Conservation (phyloP, 345 rosid species). For the Triadica sebifera region DNA sequence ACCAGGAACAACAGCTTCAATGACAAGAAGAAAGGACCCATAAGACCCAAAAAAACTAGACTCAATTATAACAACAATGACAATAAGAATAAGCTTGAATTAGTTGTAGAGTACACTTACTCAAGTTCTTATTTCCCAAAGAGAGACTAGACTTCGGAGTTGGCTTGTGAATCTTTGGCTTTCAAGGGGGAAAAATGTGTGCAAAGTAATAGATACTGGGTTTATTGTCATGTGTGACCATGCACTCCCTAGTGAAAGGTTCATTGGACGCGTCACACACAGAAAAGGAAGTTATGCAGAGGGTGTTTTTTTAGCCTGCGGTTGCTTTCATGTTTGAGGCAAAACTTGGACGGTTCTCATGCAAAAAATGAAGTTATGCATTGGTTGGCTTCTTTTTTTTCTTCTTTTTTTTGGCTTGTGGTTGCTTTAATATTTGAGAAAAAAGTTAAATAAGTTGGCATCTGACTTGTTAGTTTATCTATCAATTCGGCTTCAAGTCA, state of each 20-base stretch:
- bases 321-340: too few species aligned
- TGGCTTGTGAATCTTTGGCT: constrained; percentile 85
- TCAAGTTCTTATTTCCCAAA: constrained; percentile 62
- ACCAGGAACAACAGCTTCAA: constrained; percentile 18
- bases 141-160: constrained; percentile 71
- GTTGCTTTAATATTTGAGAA: too few species aligned
- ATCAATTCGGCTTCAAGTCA: too few species aligned
- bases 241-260: constrained; percentile 88
- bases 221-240: constrained; percentile 85
- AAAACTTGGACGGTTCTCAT: too few species aligned
- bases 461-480: too few species aligned
- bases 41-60: constrained; percentile 6
- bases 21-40: constrained; percentile 10
- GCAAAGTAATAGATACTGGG: constrained; percentile 77
- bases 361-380: too few species aligned
- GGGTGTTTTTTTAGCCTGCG: constrained; percentile 38
- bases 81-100: neutral
- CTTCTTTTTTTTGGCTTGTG: neutral
- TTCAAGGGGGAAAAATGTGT: constrained; percentile 85
- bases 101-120: neutral
- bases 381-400: neutral
- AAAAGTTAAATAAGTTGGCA: too few species aligned
- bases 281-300: constrained; percentile 80
- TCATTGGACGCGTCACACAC: constrained; percentile 81
- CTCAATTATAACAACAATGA: neutral